phyloP scores from a whole-genome alignment of 169 alveolate genomes.

The Plasmodium reichenowi region DNA sequence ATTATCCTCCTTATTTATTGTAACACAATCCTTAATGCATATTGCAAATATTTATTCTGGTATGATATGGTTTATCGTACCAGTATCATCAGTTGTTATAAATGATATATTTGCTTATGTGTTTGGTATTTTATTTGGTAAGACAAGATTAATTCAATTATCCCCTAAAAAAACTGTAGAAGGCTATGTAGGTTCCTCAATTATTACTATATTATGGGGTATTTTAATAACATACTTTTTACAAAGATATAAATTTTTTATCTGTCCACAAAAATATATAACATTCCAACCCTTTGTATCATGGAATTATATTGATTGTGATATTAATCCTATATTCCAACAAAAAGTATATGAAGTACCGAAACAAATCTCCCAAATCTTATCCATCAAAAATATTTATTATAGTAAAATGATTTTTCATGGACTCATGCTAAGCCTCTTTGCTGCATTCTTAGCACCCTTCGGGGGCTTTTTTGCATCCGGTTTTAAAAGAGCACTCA shows the following conservation, averaged over 20 bases:
- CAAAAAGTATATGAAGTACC: constrained; percentile 68
- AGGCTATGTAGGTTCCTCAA: constrained; percentile 96
- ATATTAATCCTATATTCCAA: constrained; percentile 76
- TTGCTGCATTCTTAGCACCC: constrained; percentile 98
- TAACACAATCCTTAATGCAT: constrained; percentile 82
- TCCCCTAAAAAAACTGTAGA: constrained; percentile 99
- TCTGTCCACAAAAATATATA: constrained; percentile 92
- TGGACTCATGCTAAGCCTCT: constrained; percentile 94
- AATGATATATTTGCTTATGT: constrained; percentile 97
- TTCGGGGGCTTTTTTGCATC: constrained; percentile 99
- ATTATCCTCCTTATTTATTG: constrained; percentile 81
- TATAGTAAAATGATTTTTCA: constrained; percentile 90
- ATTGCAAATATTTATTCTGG: constrained; percentile 95
- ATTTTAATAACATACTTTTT: constrained; percentile 80
- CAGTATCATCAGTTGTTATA: constrained; percentile 93
- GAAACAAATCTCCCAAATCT: constrained; percentile 30
- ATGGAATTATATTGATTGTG: constrained; percentile 76
- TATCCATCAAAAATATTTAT: constrained; percentile 32
- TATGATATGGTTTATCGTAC: constrained; percentile 96
- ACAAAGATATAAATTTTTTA: constrained; percentile 82
- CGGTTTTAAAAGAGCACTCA: constrained; percentile 98
- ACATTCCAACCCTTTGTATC: constrained; percentile 90
- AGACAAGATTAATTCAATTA: constrained; percentile 92
- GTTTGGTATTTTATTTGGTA: constrained; percentile 96
- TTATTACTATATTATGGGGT: constrained; percentile 88